These are phyloP conservation scores for Sporothrix phasma DNA, from an alignment of 2,329 filamentous ascomycete genomes.

Conservation along the genomic window DNA sequence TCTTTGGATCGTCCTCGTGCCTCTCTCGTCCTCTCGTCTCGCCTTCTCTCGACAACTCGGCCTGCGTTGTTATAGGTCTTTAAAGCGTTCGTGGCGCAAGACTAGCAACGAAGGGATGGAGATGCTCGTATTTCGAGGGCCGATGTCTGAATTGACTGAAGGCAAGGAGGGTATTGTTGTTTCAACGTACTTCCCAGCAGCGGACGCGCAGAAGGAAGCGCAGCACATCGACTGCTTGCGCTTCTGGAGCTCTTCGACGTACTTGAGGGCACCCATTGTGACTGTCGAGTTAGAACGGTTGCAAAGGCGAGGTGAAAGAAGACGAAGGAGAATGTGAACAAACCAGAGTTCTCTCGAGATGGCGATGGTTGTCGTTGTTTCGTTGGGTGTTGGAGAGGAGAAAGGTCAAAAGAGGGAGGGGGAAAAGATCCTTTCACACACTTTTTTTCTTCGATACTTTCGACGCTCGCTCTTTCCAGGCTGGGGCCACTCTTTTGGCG, in stretches of 20 bases:
- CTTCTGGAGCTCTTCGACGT: conserved; percentile 99
- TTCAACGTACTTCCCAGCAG: conserved; percentile 95
- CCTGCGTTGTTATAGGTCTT: conserved; percentile 1
- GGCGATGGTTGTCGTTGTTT: conserved; percentile 13
- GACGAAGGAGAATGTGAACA: not conserved
- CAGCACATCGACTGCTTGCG: conserved; percentile 99
- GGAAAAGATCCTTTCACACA: conserved; percentile 6
- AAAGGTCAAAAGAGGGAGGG: not conserved
- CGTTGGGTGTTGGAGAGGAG: conserved; percentile 4
- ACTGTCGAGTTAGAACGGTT: conserved; percentile 30
- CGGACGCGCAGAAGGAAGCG: conserved; percentile 99
- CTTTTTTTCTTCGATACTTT: conserved; percentile 1
- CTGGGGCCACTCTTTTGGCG: not conserved
- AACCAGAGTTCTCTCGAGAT: conserved; percentile 10
- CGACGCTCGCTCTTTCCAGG: not conserved
- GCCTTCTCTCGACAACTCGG: conserved; percentile 11
- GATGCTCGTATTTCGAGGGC: conserved; percentile 4
- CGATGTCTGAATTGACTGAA: not conserved
- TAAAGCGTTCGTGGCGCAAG: not conserved
- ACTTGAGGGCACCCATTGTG: conserved; percentile 99
- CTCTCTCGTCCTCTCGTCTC: not conserved
- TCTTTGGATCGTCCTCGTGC: not conserved
- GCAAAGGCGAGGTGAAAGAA: too few relatives aligned
- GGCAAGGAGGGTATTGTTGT: conserved; percentile 19
- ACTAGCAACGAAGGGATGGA: not conserved